Evolutionary conservation across 2,329 filamentous ascomycete genomes (phyloP), one percentile per base, ranked within the genome.

Genomic region (Tricladium varicosporioides): DNA sequence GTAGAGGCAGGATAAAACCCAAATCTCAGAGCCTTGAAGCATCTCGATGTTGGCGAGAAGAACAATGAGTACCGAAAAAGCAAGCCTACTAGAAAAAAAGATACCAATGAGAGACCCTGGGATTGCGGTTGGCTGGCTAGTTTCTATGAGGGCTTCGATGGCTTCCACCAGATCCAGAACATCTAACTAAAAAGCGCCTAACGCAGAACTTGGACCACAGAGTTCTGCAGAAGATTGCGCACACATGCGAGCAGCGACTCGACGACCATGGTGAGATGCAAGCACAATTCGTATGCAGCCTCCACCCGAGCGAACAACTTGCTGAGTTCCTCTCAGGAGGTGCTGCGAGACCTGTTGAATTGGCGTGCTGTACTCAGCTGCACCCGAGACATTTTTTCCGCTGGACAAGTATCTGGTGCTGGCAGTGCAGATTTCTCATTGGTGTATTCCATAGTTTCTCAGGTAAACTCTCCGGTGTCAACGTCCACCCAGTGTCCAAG

Each of bases 201-300:
- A 57, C 22, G 54, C 45, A 45, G 54, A 48, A 56, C 53, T 49
- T 52, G 47, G 52, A 48, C 49, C 54, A 54, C 13, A 44, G 46
- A 19, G 42, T 32, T 40, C 45, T 33, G 48, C 45, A 51, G 49
- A 53, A 59, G 61, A 61, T 63, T 63, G 59, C 59, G 59, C 18
- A 44, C 57, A 56, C 57, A 53, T 43, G 22, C n/a, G 15, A 8
- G 13, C n/a, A 46, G 43, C 18, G 18, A 16, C 43, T 16, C 14
- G 50, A 52, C 32, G n/a, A 15, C 31, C 47, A 15, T 42, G 53
- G 40, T 22, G 43, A 47, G 49, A 54, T 42, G 43, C 40, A 44
- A 51, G 40, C 54, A 56, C 48, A 45, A 56, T 44, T 55, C 51
- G 48, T 48, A 55, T 54, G 46, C 46, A 16, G 43, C 43, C 43